A percentile compares a stretch with the other conserved stretches of the same genome.
These are phyloP conservation scores for Diophrys appendiculata DNA, from an alignment of 73 alveolate species.

Conservation along the genomic window DNA sequence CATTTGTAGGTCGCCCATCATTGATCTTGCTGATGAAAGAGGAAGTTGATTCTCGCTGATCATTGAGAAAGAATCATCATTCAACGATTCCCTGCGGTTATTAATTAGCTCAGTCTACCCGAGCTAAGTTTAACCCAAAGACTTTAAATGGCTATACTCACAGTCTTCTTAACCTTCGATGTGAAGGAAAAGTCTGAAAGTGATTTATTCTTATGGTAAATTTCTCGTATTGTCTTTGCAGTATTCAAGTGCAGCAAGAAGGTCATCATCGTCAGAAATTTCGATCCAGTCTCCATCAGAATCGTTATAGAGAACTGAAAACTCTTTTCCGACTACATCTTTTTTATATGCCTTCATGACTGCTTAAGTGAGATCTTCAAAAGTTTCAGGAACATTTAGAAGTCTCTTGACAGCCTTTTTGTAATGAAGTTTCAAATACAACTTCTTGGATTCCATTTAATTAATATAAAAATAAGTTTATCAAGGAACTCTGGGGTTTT, in stretches of 20 bases:
- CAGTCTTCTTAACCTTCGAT: background rate
- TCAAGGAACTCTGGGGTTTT: background rate
- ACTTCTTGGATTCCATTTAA: background rate
- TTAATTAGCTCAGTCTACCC: too few species aligned
- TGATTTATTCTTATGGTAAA: background rate
- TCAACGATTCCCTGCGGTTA: too few species aligned
- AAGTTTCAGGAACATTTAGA: conserved; percentile 21
- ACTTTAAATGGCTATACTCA: too few species aligned
- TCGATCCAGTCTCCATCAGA: conserved; percentile 29
- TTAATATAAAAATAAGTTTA: background rate
- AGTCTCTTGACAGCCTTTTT: conserved; percentile 22
- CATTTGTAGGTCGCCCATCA: background rate
- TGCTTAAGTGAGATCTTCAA: conserved; percentile 12
- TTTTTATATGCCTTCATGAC: conserved; percentile 21
- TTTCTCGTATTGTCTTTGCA: conserved; percentile 17
- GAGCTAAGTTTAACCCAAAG: too few species aligned
- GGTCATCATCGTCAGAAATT: conserved; percentile 55
- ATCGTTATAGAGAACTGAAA: conserved; percentile 21
- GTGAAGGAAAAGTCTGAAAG: background rate
- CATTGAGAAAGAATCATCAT: background rate
- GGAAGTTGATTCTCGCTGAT: conserved; percentile 7
- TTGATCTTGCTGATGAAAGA: background rate
- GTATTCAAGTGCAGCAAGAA: conserved; percentile 30
- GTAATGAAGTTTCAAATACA: conserved; percentile 17
- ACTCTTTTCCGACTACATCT: conserved; percentile 18